These are phyloP conservation scores for Penicillium goetzii DNA, from an alignment of 495 filamentous ascomycete genomes.

Conservation along the genomic window DNA sequence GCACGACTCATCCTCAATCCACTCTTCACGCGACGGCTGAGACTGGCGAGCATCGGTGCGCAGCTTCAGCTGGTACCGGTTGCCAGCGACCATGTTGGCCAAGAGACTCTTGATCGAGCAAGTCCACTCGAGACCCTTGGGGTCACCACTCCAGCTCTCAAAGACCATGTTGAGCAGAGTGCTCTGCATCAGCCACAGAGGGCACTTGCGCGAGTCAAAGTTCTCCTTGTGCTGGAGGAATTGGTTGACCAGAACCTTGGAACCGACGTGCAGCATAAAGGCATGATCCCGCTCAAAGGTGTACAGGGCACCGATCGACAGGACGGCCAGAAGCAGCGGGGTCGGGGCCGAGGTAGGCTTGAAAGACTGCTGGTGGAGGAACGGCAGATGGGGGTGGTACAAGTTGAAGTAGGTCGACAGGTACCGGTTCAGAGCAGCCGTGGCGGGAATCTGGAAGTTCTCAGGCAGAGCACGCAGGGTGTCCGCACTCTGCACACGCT, in stretches of 20 bases:
- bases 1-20: slow-evolving; percentile 97
- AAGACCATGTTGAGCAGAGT: slow-evolving; percentile 98
- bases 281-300: slow-evolving; percentile 96
- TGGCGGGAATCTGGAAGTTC: slow-evolving; percentile 83
- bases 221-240: slow-evolving; percentile 98
- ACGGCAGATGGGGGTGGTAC: slow-evolving; percentile 96
- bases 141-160: slow-evolving; percentile 98
- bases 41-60: slow-evolving; percentile 84
- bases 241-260: slow-evolving; percentile 94
- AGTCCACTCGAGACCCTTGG: slow-evolving; percentile 97
- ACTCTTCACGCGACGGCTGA: slow-evolving; percentile 80
- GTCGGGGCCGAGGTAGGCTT: slow-evolving; percentile 75
- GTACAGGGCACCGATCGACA: slow-evolving; percentile 96
- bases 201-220: slow-evolving; percentile 98
- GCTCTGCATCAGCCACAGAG: slow-evolving; percentile 96
- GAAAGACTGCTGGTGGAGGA: slow-evolving; percentile 94
- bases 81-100: slow-evolving; percentile 97
- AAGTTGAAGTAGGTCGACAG: slow-evolving; percentile 94
- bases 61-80: slow-evolving; percentile 92
- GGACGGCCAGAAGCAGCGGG: slow-evolving; percentile 82
- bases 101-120: slow-evolving; percentile 98
- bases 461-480: slow-evolving; percentile 81
- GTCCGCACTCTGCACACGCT: slow-evolving; percentile 81
- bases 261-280: slow-evolving; percentile 95
- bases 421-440: slow-evolving; percentile 81